These are phyloP conservation scores for Clonostachys rhizophaga DNA, from an alignment of 2,329 filamentous ascomycete species.

Conservation along the genomic window DNA sequence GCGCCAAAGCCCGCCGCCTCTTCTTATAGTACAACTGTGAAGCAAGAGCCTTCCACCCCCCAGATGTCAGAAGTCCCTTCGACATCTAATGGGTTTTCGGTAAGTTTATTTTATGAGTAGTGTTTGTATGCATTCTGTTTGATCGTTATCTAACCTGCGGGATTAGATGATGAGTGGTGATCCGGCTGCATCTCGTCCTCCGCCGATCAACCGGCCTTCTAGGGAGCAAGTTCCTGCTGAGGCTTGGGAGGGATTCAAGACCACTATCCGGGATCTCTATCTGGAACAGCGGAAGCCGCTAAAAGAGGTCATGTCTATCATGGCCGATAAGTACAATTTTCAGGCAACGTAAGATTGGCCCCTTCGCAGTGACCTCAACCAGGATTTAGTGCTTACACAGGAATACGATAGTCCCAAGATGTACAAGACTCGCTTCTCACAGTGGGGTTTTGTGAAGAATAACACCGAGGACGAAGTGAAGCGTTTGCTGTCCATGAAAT, in stretches of 20 bases:
- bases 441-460: slow-evolving; percentile 51
- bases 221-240: slow-evolving; percentile 38
- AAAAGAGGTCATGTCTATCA: slow-evolving; percentile 48
- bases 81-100: neutral
- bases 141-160: slow-evolving; percentile 1
- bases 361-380: slow-evolving; percentile 8
- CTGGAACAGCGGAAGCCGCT: slow-evolving; percentile 43
- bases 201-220: slow-evolving; percentile 19
- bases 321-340: slow-evolving; percentile 42
- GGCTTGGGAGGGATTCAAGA: slow-evolving; percentile 42
- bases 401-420: slow-evolving; percentile 37
- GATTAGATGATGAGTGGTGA: neutral
- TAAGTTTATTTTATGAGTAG: neutral
- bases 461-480: slow-evolving; percentile 50
- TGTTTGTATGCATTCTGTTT: neutral
- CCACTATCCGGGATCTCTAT: slow-evolving; percentile 37
- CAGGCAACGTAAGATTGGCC: slow-evolving; percentile 34
- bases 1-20: slow-evolving; percentile 6
- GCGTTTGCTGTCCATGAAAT: slow-evolving; percentile 43
- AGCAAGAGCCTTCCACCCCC: slow-evolving; percentile 2
- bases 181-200: slow-evolving; percentile 1
- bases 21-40: neutral
- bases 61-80: neutral
- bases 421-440: slow-evolving; percentile 51
- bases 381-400: neutral